A percentile compares a stretch with the other conserved stretches of the same genome.
Evolutionary conservation across 768 basidiomycete genomes (phyloP).

Genomic region (Amanita molliuscula): DNA sequence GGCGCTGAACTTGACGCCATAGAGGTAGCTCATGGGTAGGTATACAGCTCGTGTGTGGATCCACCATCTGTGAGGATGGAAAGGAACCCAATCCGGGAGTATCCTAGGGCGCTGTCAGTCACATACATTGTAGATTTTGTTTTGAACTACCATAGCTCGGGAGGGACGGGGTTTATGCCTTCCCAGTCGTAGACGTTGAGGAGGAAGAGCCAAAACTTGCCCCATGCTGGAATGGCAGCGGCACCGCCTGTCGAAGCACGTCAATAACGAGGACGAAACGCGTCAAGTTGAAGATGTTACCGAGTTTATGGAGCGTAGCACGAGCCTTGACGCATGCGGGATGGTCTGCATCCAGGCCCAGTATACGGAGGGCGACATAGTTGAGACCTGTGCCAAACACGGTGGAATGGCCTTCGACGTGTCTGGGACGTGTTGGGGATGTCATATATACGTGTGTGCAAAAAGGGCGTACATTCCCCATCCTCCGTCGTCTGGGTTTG

Average conservation of each 20-base stretch:
- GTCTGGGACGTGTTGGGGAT: constrained; percentile 38
- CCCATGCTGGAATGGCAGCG: constrained; percentile 77
- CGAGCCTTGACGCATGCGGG: constrained; percentile 78
- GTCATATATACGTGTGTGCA: not conserved
- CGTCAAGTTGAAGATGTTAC: constrained; percentile 23
- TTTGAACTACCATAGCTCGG: constrained; percentile 76
- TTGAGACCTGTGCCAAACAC: constrained; percentile 93
- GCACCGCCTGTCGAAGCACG: constrained; percentile 56
- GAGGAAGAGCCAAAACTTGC: constrained; percentile 92
- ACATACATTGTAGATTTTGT: not conserved
- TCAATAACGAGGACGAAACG: not conserved
- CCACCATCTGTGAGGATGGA: constrained; percentile 98
- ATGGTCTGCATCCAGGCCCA: constrained; percentile 80
- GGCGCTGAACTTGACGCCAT: constrained; percentile 57
- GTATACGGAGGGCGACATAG: constrained; percentile 75
- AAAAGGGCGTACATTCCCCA: constrained; percentile 81
- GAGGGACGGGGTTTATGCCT: constrained; percentile 83
- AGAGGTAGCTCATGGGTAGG: constrained; percentile 85
- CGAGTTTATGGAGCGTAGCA: constrained; percentile 73
- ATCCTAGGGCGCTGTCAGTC: constrained; percentile 39
- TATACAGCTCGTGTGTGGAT: constrained; percentile 90
- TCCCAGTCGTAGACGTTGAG: constrained; percentile 96
- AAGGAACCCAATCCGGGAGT: constrained; percentile 81
- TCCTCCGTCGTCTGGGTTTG: constrained; percentile 77
- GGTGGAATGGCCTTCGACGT: constrained; percentile 87